These are phyloP conservation scores for button mushroom (Agaricus bisporus) DNA, from an alignment of 768 basidiomycete species.

Conservation along the genomic window DNA sequence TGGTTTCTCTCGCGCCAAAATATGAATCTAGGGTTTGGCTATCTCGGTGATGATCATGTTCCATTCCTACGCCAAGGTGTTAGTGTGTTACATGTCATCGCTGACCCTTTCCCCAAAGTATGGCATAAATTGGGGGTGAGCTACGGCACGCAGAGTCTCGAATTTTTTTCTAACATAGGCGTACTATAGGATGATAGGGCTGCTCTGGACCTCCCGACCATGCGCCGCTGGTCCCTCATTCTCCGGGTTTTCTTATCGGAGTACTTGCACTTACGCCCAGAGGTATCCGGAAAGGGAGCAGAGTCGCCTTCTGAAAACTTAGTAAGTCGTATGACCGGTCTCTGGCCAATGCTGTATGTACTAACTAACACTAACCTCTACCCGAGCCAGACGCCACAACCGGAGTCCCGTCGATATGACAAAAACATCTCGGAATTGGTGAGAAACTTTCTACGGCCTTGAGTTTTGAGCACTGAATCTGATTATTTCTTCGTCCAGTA, in stretches of 20 bases:
- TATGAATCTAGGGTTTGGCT: conserved; percentile 36
- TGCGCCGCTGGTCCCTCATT: conserved; percentile 87
- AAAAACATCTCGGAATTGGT: conserved; percentile 12
- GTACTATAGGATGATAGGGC: conserved; percentile 75
- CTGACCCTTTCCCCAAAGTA: conserved; percentile 82
- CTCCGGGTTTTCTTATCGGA: conserved; percentile 85
- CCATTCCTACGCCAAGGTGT: conserved; percentile 86
- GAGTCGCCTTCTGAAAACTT: background rate
- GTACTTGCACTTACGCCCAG: conserved; percentile 70
- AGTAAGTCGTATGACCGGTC: background rate
- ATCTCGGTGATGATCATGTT: conserved; percentile 89
- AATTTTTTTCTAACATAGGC: background rate
- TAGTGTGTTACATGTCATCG: conserved; percentile 83
- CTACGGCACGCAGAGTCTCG: background rate
- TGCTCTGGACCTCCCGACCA: conserved; percentile 76
- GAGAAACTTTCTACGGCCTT: background rate
- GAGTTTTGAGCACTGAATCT: background rate
- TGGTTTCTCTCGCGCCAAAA: conserved; percentile 58
- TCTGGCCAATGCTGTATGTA: too few relatives aligned
- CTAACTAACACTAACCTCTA: background rate
- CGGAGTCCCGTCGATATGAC: conserved; percentile 6
- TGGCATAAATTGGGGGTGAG: conserved; percentile 81
- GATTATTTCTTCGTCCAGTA: background rate
- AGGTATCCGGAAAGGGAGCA: conserved; percentile 22
- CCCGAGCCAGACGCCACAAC: conserved; percentile 1